phyloP scores from a whole-genome alignment of 164 flowering plant genomes.

The Vitis labrusca region DNA sequence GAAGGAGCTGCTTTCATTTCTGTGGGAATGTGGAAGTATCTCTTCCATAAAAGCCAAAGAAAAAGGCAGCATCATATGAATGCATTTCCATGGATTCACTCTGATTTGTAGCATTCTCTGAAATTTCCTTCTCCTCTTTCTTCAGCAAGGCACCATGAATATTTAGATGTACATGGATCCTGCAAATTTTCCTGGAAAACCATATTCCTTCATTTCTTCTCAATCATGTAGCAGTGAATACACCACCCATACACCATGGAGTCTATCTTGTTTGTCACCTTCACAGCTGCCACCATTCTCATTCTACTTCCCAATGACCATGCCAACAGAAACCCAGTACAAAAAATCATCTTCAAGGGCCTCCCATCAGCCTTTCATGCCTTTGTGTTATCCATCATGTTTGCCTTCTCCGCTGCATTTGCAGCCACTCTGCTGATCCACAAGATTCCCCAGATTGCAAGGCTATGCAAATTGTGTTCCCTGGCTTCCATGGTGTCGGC shows the following conservation, averaged over 20 bases:
- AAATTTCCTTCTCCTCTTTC: too few relatives aligned
- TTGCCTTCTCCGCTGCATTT: neutral
- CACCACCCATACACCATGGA: neutral
- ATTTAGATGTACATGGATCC: too few relatives aligned
- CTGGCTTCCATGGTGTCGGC: neutral
- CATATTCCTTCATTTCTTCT: too few relatives aligned
- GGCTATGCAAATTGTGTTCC: neutral
- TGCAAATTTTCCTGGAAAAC: too few relatives aligned
- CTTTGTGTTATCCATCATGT: neutral
- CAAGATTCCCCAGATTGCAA: neutral
- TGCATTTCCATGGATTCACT: too few relatives aligned
- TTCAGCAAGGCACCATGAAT: too few relatives aligned
- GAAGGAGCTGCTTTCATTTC: too few relatives aligned
- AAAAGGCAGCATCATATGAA: too few relatives aligned
- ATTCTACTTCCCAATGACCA: neutral
- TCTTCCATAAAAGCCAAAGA: too few relatives aligned
- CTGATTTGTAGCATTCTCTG: too few relatives aligned
- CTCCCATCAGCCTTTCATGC: constrained; percentile 1
- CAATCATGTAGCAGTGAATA: too few relatives aligned
- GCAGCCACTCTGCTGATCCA: neutral
- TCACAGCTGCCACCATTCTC: constrained; percentile 1
- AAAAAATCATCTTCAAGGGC: neutral
- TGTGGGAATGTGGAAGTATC: too few relatives aligned
- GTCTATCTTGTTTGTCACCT: constrained; percentile 1
- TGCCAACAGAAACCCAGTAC: neutral